Evolutionary conservation across 1,284 basidiomycete genomes (phyloP), one percentile per base, ranked within the genome.

Genomic region (Chalciporus sp.): DNA sequence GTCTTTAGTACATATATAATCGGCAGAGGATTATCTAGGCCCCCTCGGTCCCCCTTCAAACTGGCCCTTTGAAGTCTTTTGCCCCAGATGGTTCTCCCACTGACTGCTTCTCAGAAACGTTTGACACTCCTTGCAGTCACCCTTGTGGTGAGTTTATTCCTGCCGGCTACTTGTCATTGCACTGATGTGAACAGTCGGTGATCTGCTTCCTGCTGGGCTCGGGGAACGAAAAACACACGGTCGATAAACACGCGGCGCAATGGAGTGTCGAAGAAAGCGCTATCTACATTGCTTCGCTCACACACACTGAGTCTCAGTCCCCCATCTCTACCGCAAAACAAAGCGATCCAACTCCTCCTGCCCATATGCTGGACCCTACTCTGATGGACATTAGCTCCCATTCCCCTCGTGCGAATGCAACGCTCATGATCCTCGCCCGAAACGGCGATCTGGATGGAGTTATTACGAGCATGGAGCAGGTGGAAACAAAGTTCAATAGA

Each of bases 401-500:
- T 7, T 20, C 57, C 27, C 64, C 49, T 11, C 70, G 71, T 16
- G 70, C 71, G 8, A 73, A 70, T 19, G 72, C 69, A 26, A 63
- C 67, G 3, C 56, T 70, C 40, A 7, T 71, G 7, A 53, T 72
- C 37, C 64, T 73, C 17, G 71, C 71, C 1, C 67, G 69, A 43
- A 72, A 72, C 57, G 72, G 57, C 39, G 80, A 81, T 60, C 63
- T 90, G 17, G 74, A 76, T 57, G 79, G 79, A 10, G 80, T 85
- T 47, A 68, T 86, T 27, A 69, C 73, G 40, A 82, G 77, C 60
- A 77, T 86, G 19, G 76, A 77, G 58, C 77, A 80, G 46, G 69
- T 83, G 35, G 83, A 85, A 59, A 77, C 82, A 44, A 74, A 80
- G 10, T 86, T 90, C 69, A 90, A 90, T 68, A 74, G 75, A 59